Base-by-base conservation (phyloP, 345 rosid genomes). In the Boechera divaricarpa region DNA sequence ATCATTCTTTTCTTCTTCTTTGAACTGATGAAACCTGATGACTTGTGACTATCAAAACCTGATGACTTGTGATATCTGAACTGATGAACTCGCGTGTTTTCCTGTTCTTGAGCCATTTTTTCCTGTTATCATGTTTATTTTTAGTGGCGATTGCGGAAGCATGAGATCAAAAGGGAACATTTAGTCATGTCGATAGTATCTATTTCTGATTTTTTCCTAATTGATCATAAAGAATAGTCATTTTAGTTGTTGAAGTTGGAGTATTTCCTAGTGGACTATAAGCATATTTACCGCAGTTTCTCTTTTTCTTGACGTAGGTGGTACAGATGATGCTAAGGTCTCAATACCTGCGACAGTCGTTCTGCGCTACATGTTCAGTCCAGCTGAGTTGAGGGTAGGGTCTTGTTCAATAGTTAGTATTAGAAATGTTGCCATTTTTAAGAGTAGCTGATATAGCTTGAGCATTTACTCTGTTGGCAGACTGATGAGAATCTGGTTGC, bases 241-340 rank as follows among this genome's bases (percentile, higher is more conserved):
- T 42, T 45, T 45, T 68, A 53, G 47, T 53, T 68, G 47, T 60
- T 76, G 69, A 49, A 39, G 47, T 32, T 68, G 18, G 70, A 52
- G 10, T 61, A 61, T 10, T 62, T 36, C 52, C 15, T 33, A 42
- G 58, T 77, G 41, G 55, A 61, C 41, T 29, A 13, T 61, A 48
- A 28, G 10, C 67, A 36, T 52, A 60, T 51, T 39, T 51, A 60
- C 61, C 35, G 10, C 60, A 59, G 58, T 41, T 63, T 35, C 24
- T 47, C 18, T 60, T 51, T 63, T 75, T 24, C 49, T 62, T 83
- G 77, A 55, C 48, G 39, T 81, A 96, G 98, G 99, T 80, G 99
- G 97, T 56, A 90, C 82, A 53, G 99, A 96, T 82, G 98, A 96
- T 86, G 86, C 91, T 54, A 96, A 96, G 88, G 68, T 91, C 73